Percentiles rank a stretch among this genome's conserved stretches.
phyloP scores from a whole-genome alignment of 2,329 filamentous ascomycete species.

The Ciborinia camelliae region DNA sequence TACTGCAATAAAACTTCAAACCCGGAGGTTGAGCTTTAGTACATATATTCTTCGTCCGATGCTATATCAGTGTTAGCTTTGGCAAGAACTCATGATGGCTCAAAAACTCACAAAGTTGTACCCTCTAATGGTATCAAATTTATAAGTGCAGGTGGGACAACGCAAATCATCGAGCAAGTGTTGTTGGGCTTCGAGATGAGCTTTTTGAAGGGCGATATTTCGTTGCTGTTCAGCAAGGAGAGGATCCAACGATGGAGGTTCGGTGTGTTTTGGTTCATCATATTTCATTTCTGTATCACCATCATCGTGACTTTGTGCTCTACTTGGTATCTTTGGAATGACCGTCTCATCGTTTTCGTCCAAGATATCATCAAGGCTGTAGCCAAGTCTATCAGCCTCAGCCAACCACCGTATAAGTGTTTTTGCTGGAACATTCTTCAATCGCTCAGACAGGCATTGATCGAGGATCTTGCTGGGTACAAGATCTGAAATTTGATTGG shows the following conservation, averaged over 20 bases:
- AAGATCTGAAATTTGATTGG: conserved; percentile 21
- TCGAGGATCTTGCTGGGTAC: conserved; percentile 29
- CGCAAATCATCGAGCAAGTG: neutral
- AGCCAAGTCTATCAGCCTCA: conserved; percentile 32
- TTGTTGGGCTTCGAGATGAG: conserved; percentile 1
- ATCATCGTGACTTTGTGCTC: conserved; percentile 7
- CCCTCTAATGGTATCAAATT: conserved; percentile 11
- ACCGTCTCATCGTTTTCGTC: conserved; percentile 32
- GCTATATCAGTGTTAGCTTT: conserved; percentile 15
- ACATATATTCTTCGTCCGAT: conserved; percentile 22
- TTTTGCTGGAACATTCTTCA: conserved; percentile 28
- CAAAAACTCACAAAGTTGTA: conserved; percentile 17
- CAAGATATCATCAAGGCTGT: conserved; percentile 31
- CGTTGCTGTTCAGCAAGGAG: conserved; percentile 21
- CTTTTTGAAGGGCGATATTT: conserved; percentile 9
- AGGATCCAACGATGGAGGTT: conserved; percentile 12
- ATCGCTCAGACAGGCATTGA: conserved; percentile 21
- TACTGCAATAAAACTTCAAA: conserved; percentile 11
- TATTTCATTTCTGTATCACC: conserved; percentile 19
- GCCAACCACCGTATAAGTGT: conserved; percentile 32
- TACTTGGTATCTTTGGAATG: conserved; percentile 18
- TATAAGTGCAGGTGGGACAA: conserved; percentile 12
- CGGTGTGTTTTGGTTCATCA: neutral
- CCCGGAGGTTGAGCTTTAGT: conserved; percentile 12
- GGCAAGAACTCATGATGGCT: neutral